Percentiles rank a stretch among this genome's conserved stretches.
Conservation (phyloP, 371 early-diverging fungal genomes). For the Apophysomyces variabilis region DNA sequence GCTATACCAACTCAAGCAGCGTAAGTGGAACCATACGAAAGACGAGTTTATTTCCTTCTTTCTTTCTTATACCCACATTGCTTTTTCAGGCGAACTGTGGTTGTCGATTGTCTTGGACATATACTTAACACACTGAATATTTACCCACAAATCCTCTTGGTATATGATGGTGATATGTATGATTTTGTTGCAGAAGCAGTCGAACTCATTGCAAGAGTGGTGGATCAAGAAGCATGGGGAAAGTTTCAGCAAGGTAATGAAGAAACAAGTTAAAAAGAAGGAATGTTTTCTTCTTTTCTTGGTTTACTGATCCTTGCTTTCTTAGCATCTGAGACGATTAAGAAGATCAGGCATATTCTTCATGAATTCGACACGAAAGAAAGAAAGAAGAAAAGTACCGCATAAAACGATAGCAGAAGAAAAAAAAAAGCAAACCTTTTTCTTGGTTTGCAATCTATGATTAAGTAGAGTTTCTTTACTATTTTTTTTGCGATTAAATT, state of each 20-base stretch:
- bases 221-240: constrained; percentile 2
- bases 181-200: constrained; percentile 2
- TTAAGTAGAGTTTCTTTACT: not conserved
- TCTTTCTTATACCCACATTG: not conserved
- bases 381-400: not conserved
- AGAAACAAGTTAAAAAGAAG: too few relatives aligned
- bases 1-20: not conserved
- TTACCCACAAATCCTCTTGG: not conserved
- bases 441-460: not conserved
- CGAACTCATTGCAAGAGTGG: not conserved
- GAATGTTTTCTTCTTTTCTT: not conserved
- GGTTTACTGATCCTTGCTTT: not conserved
- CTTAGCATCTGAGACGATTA: constrained; percentile 4
- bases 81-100: not conserved
- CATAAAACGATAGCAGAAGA: not conserved
- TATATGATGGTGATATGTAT: constrained; percentile 10
- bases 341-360: not conserved
- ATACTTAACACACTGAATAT: not conserved
- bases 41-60: not conserved
- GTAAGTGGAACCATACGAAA: not conserved
- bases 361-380: not conserved
- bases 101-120: constrained; percentile 3
- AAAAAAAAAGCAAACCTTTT: not conserved
- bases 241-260: not conserved
- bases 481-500: not conserved